Base-by-base conservation (phyloP, 2,329 filamentous ascomycete genomes). In the Penicillium sclerotiorum region DNA sequence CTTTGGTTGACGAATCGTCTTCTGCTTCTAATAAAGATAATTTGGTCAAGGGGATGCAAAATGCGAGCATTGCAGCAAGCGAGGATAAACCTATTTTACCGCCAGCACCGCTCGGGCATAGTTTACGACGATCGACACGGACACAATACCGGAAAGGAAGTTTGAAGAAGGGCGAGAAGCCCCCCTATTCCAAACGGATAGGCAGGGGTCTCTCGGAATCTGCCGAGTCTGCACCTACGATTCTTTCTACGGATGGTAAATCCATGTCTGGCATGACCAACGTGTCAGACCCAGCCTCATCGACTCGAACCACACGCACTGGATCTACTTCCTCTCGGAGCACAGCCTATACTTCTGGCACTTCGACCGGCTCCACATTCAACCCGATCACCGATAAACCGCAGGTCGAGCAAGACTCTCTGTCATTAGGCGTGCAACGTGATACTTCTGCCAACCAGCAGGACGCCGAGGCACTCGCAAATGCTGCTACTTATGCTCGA, bases 101-200 rank as follows among this genome's bases (percentile, higher is more conserved):
- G 1, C 82, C 87, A 49, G 85, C 81, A 48, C 74, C 87, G 17
- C 85, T 85, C 1, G 90, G 90, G 3, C 85, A 87, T 69, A 89
- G 90, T 25, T 75, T 99, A 41, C 87, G 94, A 60, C 84, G 94
- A 54, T 96, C 94, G 11, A 99, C 91, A 17, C 83, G 90, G 47
- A 99, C 94, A 5, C 93, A 89, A 21, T 97, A 97, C 69, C 80
- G 92, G 62, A 90, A 89, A 50, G 92, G 92, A 27, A 96, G 92
- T 73, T 71, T 96, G 55, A 86, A 88, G 43, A 89, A 86, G 58
- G 88, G 89, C 20, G 88, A 94, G 52, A 82, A 88, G 46, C 77
- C 84, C 3, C 84, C 88, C 1, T 87, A 90, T 58, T 88, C 89
- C 1, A 90, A 89, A 69, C 83, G 93, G 32, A 78, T 84, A 37